Base-by-base conservation (phyloP, 805 yeast species). In the Saturnispora hagleri region DNA sequence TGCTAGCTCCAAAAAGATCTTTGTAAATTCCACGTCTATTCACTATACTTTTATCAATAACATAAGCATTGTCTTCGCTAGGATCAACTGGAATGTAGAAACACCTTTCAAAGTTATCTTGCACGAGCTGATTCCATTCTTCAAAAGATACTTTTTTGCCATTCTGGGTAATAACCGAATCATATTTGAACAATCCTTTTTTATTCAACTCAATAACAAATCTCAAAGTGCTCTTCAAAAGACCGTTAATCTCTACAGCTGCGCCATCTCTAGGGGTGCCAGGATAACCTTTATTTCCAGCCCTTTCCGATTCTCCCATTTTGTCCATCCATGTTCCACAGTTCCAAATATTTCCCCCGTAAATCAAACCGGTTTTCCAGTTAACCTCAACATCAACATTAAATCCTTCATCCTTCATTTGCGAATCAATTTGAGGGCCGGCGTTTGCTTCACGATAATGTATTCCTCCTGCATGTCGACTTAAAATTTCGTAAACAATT, bases 241-340 rank as follows among this genome's bases (percentile, higher is more conserved):
- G 71, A 0, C 97, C 99, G 59, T 81, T 89, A 52, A 91, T 85
- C 67, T 91, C 99, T 51, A 91, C 75, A 2, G 95, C 97, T 1
- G 97, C 96, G 36, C 99, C 99, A 68, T 90, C 96, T 63, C 99
- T 79, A 24, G 99, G 98, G 0, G 98, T 91, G 2, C 98, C 99
- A 1, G 99, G 99, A 35, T 79, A 73, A n/a, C 99, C 99, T 59
- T 84, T 86, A 53, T 81, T 83, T 1, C 85, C 84, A 0, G 98
- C 97, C 51, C 69, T 74, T 35, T 68, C 81, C 62, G 96, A 86
- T 70, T 93, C 98, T 26, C 99, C 99, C 98, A 91, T 91, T 70
- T 91, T 91, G 69, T 91, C 99, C 97, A 90, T 91, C 99, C 99
- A 91, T 0, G 99, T 93, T 22, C 99, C 99, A 71, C 99, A 91